phyloP scores from a whole-genome alignment of 768 basidiomycete genomes.

The Dendrothele bispora region DNA sequence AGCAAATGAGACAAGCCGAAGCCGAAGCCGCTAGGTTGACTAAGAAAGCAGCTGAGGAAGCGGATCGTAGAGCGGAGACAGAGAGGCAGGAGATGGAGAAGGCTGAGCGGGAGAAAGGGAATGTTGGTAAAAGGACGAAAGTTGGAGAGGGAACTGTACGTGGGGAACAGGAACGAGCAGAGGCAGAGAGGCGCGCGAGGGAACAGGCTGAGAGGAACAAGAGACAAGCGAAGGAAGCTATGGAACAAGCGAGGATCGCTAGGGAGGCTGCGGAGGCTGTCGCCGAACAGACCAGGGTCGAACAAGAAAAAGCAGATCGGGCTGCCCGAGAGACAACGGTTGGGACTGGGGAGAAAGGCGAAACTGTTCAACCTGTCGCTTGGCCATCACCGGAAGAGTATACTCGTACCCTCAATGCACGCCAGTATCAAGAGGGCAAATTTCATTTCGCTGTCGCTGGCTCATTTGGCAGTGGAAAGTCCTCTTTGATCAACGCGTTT shows the following conservation, averaged over 20 bases:
- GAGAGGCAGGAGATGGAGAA: constrained; percentile 1
- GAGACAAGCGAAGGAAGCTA: neutral
- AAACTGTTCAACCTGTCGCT: constrained; percentile 28
- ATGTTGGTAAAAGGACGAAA: neutral
- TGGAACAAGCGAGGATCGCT: neutral
- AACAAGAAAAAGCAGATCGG: constrained; percentile 9
- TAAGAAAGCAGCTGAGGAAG: constrained; percentile 4
- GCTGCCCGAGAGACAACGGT: neutral
- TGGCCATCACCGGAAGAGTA: constrained; percentile 25
- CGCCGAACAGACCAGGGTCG: neutral
- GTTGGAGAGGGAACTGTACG: neutral
- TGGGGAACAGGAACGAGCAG: constrained; percentile 2
- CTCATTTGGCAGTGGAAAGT: constrained; percentile 33
- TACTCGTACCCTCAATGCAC: constrained; percentile 4
- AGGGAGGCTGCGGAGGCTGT: neutral
- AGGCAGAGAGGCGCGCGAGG: neutral
- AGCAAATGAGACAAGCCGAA: no score
- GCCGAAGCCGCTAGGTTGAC: constrained; percentile 1
- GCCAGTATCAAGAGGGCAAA: constrained; percentile 19
- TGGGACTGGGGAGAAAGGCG: constrained; percentile 7
- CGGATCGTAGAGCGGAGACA: neutral
- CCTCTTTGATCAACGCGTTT: constrained; percentile 35
- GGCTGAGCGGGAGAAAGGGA: neutral
- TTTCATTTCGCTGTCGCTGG: constrained; percentile 36
- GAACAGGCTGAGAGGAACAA: constrained; percentile 2